Evolutionary conservation across 306 rosid genomes (phyloP).

Genomic region (Medicago arabica): DNA sequence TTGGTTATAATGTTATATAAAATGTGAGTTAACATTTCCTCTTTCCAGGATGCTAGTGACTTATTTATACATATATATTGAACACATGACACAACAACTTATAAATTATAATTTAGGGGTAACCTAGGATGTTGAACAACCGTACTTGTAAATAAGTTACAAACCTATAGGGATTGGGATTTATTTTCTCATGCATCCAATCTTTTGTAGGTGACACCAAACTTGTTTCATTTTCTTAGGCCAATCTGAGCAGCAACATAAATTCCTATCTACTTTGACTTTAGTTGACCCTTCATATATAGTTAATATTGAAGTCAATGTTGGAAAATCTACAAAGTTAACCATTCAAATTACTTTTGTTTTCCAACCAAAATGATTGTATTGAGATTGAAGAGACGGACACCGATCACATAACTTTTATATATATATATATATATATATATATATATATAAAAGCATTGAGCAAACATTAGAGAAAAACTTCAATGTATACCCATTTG

Average conservation of each 20-base stretch:
- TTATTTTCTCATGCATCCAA: conserved; percentile 36
- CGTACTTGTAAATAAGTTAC: conserved; percentile 35
- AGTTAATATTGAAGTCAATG: neutral
- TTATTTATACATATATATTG: neutral
- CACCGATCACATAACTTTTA: neutral
- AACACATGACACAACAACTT: neutral
- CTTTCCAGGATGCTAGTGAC: neutral
- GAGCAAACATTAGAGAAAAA: neutral
- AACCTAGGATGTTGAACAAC: conserved; percentile 40
- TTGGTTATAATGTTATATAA: neutral
- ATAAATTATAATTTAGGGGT: neutral
- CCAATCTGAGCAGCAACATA: conserved; percentile 22
- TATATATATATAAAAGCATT: neutral
- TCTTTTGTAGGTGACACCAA: conserved; percentile 15
- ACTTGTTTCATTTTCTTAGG: conserved; percentile 12
- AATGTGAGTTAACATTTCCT: conserved; percentile 13
- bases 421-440: too few species aligned
- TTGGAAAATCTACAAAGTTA: neutral
- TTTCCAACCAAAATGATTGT: neutral
- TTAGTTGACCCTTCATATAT: neutral
- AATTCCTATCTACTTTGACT: conserved; percentile 46
- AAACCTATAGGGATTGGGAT: conserved; percentile 1
- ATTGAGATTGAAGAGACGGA: neutral
- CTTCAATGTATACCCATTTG: too few species aligned
- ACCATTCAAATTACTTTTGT: neutral